Percentiles rank a stretch among this genome's conserved stretches.
Conservation (phyloP, 202 grass and related monocot species). For the Miscanthus sacchariflorus region DNA sequence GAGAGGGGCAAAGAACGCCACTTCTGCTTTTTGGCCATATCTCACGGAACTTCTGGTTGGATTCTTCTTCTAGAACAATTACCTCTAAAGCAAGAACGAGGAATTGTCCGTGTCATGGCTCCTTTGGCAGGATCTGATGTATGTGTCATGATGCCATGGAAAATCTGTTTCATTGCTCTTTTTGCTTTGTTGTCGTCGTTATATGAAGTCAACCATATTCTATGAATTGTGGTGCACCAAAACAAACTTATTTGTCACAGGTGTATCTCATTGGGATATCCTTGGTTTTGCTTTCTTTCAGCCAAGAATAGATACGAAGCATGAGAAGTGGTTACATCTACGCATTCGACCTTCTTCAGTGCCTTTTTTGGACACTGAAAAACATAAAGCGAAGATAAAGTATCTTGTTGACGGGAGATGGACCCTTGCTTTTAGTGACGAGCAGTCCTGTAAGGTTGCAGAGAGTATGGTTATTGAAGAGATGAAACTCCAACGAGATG, state of each 20-base stretch:
- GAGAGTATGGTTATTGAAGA: constrained; percentile 74
- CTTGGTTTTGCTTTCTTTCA: constrained; percentile 55
- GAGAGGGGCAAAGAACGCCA: constrained; percentile 95
- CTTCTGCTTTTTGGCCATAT: constrained; percentile 83
- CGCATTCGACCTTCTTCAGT: constrained; percentile 82
- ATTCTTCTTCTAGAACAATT: constrained; percentile 95
- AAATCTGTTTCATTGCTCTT: constrained; percentile 27
- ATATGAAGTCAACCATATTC: constrained; percentile 8
- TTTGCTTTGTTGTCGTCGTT: neutral
- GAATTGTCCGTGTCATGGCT: constrained; percentile 80
- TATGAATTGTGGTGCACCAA: constrained; percentile 7
- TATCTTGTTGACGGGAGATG: constrained; percentile 95
- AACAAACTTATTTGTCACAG: constrained; percentile 1
- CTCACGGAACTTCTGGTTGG: constrained; percentile 80
- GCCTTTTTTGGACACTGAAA: constrained; percentile 84
- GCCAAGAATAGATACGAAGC: constrained; percentile 87
- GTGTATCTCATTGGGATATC: constrained; percentile 26
- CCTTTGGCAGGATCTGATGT: constrained; percentile 96
- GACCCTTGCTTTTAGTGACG: constrained; percentile 91
- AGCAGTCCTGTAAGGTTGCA: constrained; percentile 77
- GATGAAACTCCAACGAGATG: constrained; percentile 65
- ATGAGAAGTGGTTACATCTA: constrained; percentile 92
- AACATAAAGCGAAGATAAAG: constrained; percentile 64
- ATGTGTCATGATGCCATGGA: constrained; percentile 55
- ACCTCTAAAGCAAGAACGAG: constrained; percentile 70